Base-by-base conservation (phyloP, 495 filamentous ascomycete species). In the Lasiosphaeria hispida region DNA sequence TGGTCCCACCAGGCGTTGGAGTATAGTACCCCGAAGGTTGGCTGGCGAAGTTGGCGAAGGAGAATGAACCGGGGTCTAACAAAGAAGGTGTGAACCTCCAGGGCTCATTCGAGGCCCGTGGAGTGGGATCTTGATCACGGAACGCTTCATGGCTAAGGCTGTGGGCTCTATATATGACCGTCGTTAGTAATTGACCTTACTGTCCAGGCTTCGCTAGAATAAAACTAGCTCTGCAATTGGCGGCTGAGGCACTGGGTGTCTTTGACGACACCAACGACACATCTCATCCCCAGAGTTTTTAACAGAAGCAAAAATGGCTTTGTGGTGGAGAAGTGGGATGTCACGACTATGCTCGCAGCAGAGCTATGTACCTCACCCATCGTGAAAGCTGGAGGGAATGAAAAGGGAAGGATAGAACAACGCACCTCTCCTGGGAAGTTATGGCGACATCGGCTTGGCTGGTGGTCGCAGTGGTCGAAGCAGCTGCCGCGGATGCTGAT, bases 11-110 rank as follows among this genome's bases (percentile, higher is more conserved):
- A 2, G 91, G 90, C 1, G 90, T 95, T 2, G 92, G 92, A 0
- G 90, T 92, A 69, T 95, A 96, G 71, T 95, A 92, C 17, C 87
- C 87, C 19, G 87, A 84, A 39, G 85, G 83, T 53, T 96, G 91
- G 63, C 86, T 89, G 56, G 85, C 86, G 60, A 94, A 88, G 42
- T 78, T 77, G 52, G 84, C 75, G 74, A 96, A 96, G 4, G 84
- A 82, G 63, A 92, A 91, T 4, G 90, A 86, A 65, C 83, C 89
- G 13, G 92, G 85, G 60, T 97, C 93, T 66, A 97, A 80, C 35
- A 92, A 80, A 15, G 92, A 92, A 9, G 92, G 89, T 2, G 91
- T 94, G 67, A 94, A 94, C 47, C 89, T 80, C 80, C 92, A 89
- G 55, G 80, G 80, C 56, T 96, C 91, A 58, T 86, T 84, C 7